Conservation (phyloP, 768 basidiomycete genomes). For the Auricularia sp. region DNA sequence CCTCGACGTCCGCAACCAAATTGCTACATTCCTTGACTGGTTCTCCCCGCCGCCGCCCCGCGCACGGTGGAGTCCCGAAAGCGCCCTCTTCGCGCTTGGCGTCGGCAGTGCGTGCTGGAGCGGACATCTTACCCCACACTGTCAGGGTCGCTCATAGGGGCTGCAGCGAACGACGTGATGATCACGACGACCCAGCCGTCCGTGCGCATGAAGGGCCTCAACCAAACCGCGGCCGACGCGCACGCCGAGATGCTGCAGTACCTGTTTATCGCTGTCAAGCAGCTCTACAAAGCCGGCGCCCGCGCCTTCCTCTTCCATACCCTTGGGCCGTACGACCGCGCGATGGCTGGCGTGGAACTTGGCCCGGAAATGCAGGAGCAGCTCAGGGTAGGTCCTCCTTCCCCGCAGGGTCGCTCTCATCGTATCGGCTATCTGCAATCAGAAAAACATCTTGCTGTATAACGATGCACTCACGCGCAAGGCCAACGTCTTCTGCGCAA, state of each 20-base stretch:
- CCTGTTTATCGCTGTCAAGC: not conserved
- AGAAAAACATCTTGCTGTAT: not conserved
- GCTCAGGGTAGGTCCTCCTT: not conserved
- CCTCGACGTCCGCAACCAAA: not conserved
- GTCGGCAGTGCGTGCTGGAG: not conserved
- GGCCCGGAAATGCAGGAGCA: not conserved
- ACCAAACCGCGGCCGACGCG: not conserved
- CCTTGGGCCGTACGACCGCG: not conserved
- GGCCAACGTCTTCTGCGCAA: not conserved
- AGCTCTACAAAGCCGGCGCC: not conserved
- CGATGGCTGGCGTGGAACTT: not conserved
- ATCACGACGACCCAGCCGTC: not conserved
- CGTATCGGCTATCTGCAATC: not conserved
- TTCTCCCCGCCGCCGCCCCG: not conserved
- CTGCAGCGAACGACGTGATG: constrained; percentile 1
- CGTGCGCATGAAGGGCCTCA: not conserved
- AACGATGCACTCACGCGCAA: not conserved
- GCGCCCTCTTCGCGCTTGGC: not conserved
- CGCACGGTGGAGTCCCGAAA: not conserved
- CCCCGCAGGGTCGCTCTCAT: too few species aligned
- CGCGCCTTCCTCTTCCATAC: not conserved
- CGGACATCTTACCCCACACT: not conserved
- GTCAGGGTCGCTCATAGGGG: not conserved
- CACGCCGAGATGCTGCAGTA: not conserved
- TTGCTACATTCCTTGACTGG: not conserved